Conservation (phyloP, 2,329 filamentous ascomycete species). For the Nemania sp. region DNA sequence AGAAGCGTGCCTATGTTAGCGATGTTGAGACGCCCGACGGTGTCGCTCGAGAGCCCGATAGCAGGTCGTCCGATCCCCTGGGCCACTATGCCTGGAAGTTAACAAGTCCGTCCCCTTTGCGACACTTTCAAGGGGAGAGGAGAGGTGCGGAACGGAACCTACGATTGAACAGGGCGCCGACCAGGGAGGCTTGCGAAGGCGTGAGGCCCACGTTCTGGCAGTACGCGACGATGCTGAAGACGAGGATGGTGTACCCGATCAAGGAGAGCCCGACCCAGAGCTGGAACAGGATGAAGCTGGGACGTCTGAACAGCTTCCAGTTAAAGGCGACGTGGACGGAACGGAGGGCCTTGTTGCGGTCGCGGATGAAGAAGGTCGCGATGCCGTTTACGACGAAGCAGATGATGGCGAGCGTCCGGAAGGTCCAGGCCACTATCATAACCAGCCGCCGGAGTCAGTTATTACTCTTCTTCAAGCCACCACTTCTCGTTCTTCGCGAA, state of each 20-base stretch:
- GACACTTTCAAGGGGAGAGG: background rate
- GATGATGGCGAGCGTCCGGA: conserved; percentile 50
- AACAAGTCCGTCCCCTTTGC: background rate
- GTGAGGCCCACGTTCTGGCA: conserved; percentile 69
- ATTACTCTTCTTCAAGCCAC: too few species aligned
- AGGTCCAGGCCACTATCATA: conserved; percentile 68
- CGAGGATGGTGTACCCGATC: conserved; percentile 74
- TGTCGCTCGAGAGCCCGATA: conserved; percentile 74
- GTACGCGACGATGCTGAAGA: conserved; percentile 78
- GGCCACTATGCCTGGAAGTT: conserved; percentile 44
- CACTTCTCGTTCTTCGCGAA: too few species aligned
- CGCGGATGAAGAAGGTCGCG: conserved; percentile 66
- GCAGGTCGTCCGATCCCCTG: conserved; percentile 71
- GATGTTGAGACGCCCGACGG: conserved; percentile 73
- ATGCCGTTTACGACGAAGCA: conserved; percentile 56
- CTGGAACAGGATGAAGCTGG: conserved; percentile 67
- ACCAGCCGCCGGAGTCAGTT: too few species aligned
- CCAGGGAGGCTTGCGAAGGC: conserved; percentile 68
- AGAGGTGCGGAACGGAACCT: too few species aligned
- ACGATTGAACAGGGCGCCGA: conserved; percentile 75
- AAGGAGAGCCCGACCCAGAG: conserved; percentile 73
- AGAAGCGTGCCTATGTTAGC: conserved; percentile 67
- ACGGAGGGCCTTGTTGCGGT: conserved; percentile 73
- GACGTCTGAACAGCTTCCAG: conserved; percentile 60
- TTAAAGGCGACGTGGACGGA: conserved; percentile 71